Evolutionary conservation across 2,329 filamentous ascomycete genomes (phyloP), one percentile per base, ranked within the genome.

Genomic region (Talaromyces sp.): DNA sequence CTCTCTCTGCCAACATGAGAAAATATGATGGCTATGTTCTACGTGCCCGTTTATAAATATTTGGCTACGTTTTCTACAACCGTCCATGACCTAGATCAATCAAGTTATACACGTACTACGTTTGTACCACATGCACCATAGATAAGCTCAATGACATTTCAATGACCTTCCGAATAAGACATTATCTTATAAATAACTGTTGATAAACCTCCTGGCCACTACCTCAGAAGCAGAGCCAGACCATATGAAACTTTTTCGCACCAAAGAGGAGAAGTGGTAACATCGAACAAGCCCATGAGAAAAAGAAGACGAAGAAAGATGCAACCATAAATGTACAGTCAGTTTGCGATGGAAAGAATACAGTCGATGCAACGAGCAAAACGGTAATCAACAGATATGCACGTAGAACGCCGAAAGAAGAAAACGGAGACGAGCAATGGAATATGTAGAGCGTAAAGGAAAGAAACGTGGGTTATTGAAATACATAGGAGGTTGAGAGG

Each of bases 381-480:
- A 39, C 31, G 19, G 33, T 56, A 37, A 56, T 56, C 33, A 47
- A 33, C 24, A 63, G 35, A 37, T 54, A 63, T 63, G 61, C 41
- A 62, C 47, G n/a, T 58, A 43, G 22, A 63, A 59, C 61, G 43
- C 61, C 61, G 52, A 47, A 68, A 47, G 66, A 70, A 66, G 67
- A 64, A 65, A 60, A 67, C 3, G 4, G 58, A 66, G 63, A 68
- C 52, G 33, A 56, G n/a, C 33, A 56, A 56, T 19, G 19, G 11
- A 37, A 37, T 39, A 56, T 56, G n/a, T 37, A 37, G 19, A 56
- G 52, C 52, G 52, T 56, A 19, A 39, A 3, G 33, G n/a, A 11
- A 19, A 56, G 52, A 56, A 54, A 56, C n/a, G n/a, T 56, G 11
- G 37, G n/a, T 22, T 39, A 19, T 22, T 39, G 52, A 52, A 52